These are phyloP conservation scores for Penicillium chermesinum DNA, from an alignment of 495 filamentous ascomycete species.

Conservation along the genomic window DNA sequence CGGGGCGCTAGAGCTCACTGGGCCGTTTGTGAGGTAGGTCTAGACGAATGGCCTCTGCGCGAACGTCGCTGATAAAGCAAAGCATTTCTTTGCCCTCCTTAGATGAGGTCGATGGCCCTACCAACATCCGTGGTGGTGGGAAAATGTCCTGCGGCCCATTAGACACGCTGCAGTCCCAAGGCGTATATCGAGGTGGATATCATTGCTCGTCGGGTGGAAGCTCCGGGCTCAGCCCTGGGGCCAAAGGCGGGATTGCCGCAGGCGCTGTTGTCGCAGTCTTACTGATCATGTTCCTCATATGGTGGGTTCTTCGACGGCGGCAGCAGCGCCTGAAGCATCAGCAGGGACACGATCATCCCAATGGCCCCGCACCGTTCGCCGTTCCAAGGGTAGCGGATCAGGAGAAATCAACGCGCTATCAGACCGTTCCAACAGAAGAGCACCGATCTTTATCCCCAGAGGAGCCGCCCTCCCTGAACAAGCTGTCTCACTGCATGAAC, in stretches of 20 bases:
- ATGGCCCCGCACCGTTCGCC: too few relatives aligned
- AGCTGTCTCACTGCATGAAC: background rate
- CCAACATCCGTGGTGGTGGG: constrained; percentile 16
- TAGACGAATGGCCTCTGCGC: too few relatives aligned
- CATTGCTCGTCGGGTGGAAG: constrained; percentile 12
- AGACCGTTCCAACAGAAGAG: constrained; percentile 1
- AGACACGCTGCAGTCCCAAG: constrained; percentile 10
- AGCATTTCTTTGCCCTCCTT: constrained; percentile 27
- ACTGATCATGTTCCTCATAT: constrained; percentile 20
- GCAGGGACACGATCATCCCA: too few relatives aligned
- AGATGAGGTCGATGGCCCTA: constrained; percentile 21
- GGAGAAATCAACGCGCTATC: background rate
- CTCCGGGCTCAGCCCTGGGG: constrained; percentile 20
- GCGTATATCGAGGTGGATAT: constrained; percentile 18
- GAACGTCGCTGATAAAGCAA: too few relatives aligned
- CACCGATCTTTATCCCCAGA: background rate
- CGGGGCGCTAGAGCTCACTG: constrained; percentile 21
- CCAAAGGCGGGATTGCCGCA: constrained; percentile 30
- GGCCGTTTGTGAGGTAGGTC: constrained; percentile 24
- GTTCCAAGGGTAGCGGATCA: background rate
- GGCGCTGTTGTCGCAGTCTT: constrained; percentile 25
- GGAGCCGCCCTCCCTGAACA: background rate
- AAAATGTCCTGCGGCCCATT: constrained; percentile 22
- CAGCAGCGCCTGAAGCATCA: constrained; percentile 6
- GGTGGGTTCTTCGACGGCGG: constrained; percentile 19